These are phyloP conservation scores for Chara braunii DNA, from an alignment of 139 green algal species.

Conservation along the genomic window DNA sequence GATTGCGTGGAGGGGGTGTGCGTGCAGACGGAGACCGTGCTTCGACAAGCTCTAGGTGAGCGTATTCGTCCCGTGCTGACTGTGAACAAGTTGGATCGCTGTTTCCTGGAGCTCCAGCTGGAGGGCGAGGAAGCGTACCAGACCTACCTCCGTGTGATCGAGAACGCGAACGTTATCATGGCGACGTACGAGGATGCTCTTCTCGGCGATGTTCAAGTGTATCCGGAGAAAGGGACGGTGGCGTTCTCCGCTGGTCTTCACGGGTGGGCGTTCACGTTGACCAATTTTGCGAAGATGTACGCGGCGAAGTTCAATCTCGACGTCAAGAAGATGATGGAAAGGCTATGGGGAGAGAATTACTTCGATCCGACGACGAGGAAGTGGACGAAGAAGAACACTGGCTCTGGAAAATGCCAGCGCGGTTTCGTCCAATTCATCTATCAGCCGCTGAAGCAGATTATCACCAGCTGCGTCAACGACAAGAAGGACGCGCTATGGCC, in stretches of 20 bases:
- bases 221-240: constrained; percentile 94
- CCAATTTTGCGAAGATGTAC: constrained; percentile 93
- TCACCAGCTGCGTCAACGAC: constrained; percentile 91
- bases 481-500: constrained; percentile 90
- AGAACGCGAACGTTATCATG: constrained; percentile 98
- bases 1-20: constrained; percentile 99
- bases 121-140: constrained; percentile 89
- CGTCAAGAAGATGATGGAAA: constrained; percentile 84
- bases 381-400: constrained; percentile 92
- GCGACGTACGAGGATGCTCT: constrained; percentile 91
- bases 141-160: constrained; percentile 90
- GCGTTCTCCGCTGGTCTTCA: constrained; percentile 97
- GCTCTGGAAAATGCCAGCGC: constrained; percentile 77
- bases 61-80: constrained; percentile 96
- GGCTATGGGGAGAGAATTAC: constrained; percentile 97
- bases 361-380: constrained; percentile 95
- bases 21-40: constrained; percentile 99
- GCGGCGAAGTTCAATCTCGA: constrained; percentile 93
- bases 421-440: constrained; percentile 98
- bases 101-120: constrained; percentile 93
- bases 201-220: constrained; percentile 92
- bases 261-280: constrained; percentile 99
- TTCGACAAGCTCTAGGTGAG: constrained; percentile 85
- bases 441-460: constrained; percentile 85
- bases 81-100: constrained; percentile 99